Conservation (phyloP, 2,329 filamentous ascomycete species). For the Metarhizium anisopliae region DNA sequence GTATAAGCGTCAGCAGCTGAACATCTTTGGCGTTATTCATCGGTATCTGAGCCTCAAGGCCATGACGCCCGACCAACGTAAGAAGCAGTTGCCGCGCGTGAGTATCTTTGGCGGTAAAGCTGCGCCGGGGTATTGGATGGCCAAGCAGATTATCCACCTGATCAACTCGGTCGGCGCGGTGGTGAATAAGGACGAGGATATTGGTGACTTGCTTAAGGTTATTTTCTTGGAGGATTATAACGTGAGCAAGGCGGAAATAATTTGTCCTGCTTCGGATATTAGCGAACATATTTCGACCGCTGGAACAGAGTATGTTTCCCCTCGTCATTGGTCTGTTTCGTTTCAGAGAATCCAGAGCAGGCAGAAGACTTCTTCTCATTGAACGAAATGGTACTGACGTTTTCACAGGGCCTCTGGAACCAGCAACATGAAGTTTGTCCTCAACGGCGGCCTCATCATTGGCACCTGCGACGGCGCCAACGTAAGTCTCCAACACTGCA, state of each 20-base stretch:
- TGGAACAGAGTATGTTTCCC: slow-evolving; percentile 64
- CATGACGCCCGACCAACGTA: slow-evolving; percentile 72
- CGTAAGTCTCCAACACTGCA: slow-evolving; percentile 42
- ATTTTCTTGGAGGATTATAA: slow-evolving; percentile 98
- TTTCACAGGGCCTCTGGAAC: slow-evolving; percentile 58
- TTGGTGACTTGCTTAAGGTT: slow-evolving; percentile 92
- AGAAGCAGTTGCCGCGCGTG: slow-evolving; percentile 80
- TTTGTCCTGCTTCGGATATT: slow-evolving; percentile 86
- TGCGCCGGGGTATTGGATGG: slow-evolving; percentile 99
- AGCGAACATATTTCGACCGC: slow-evolving; percentile 98
- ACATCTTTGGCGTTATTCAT: slow-evolving; percentile 97
- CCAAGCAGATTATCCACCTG: slow-evolving; percentile 95
- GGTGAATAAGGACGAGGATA: slow-evolving; percentile 85
- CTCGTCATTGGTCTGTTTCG: background rate
- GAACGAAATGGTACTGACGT: slow-evolving; percentile 7
- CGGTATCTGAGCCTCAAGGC: slow-evolving; percentile 85
- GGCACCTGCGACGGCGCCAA: slow-evolving; percentile 97
- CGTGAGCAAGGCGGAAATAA: slow-evolving; percentile 97
- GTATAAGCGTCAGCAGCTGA: slow-evolving; percentile 98
- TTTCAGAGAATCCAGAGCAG: background rate
- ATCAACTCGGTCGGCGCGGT: slow-evolving; percentile 86
- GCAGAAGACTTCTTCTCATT: background rate
- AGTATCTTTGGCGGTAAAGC: slow-evolving; percentile 98
- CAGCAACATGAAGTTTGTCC: slow-evolving; percentile 99
- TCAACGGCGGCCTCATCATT: slow-evolving; percentile 95